These are phyloP conservation scores for Solanum paucissectum DNA, from an alignment of 257 asterid species.

Conservation along the genomic window DNA sequence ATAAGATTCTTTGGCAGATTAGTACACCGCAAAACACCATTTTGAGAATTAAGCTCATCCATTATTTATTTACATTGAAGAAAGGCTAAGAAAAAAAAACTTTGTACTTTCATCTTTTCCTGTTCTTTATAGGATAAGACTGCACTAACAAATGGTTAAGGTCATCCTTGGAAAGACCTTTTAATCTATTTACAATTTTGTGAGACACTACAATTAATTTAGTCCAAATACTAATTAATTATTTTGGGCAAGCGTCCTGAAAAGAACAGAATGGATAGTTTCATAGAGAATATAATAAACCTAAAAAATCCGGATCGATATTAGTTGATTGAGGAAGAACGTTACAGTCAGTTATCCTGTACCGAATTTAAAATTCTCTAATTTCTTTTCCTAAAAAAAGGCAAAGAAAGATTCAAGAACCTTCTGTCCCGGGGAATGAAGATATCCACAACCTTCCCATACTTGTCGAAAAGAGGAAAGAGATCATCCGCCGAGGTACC, in stretches of 20 bases:
- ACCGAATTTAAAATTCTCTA: background rate
- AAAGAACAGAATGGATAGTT: background rate
- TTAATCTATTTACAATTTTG: too few relatives aligned
- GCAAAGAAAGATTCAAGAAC: slow-evolving; percentile 13
- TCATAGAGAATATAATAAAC: too few relatives aligned
- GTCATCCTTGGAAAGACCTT: background rate
- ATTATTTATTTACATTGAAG: background rate
- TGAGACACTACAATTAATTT: background rate
- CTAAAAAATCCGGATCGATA: background rate
- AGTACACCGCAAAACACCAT: background rate
- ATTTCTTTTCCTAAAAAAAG: background rate
- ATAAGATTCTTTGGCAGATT: background rate
- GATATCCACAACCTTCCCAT: slow-evolving; percentile 77
- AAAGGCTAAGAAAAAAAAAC: background rate
- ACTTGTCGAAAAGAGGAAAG: slow-evolving; percentile 70
- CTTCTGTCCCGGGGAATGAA: slow-evolving; percentile 83
- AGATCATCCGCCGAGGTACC: slow-evolving; percentile 81
- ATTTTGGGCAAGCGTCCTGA: background rate
- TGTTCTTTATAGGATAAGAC: background rate
- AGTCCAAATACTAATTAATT: background rate
- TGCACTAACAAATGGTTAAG: background rate
- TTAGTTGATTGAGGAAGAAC: background rate
- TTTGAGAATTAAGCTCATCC: background rate
- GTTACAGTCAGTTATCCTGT: background rate
- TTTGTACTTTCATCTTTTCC: background rate